These are phyloP conservation scores for Termitomyces sp. DNA, from an alignment of 768 basidiomycete species.

Conservation along the genomic window DNA sequence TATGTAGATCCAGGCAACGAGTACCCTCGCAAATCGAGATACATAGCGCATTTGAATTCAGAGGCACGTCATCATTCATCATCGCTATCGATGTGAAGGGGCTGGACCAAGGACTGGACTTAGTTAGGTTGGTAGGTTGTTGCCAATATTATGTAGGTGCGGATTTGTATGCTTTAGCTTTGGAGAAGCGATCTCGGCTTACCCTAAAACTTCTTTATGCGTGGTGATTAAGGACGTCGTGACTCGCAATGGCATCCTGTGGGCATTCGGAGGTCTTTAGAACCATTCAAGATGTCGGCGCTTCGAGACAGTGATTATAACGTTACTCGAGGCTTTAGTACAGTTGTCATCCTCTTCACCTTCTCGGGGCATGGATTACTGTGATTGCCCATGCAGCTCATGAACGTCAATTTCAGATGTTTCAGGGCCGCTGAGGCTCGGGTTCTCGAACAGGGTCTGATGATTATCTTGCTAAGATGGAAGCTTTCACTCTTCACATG, in stretches of 20 bases:
- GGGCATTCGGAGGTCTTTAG: neutral
- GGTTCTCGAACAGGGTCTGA: neutral
- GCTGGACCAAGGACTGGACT: neutral
- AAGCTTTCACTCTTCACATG: neutral
- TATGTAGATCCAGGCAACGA: neutral
- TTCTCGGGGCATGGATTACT: too few species aligned
- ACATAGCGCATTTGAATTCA: neutral
- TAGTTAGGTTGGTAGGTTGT: neutral
- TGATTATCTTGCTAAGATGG: neutral
- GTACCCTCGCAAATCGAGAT: neutral
- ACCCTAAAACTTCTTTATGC: neutral
- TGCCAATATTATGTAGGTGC: neutral
- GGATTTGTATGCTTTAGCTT: neutral
- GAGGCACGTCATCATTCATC: neutral
- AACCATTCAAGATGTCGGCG: neutral
- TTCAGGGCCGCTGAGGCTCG: too few species aligned
- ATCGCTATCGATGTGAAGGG: neutral
- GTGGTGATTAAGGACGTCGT: neutral
- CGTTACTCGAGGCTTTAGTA: too few species aligned
- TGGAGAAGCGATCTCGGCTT: neutral
- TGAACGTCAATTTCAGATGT: too few species aligned
- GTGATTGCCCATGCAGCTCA: too few species aligned
- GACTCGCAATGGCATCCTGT: neutral
- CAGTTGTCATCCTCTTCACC: too few species aligned
- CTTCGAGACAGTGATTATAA: neutral